phyloP scores from a whole-genome alignment of 345 rosid genomes.

The Dipteronia dyeriana region DNA sequence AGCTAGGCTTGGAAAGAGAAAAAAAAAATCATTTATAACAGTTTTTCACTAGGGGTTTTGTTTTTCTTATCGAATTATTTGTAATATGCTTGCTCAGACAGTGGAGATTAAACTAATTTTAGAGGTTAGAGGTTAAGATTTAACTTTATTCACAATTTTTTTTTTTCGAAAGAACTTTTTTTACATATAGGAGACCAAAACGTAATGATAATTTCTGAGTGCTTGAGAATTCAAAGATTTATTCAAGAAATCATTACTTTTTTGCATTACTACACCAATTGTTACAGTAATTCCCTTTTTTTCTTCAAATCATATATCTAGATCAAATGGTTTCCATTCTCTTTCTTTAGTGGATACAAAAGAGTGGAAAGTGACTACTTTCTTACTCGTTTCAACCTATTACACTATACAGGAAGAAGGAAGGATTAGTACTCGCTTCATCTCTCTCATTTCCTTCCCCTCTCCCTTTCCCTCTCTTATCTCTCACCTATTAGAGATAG shows the following conservation, averaged over 20 bases:
- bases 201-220: not conserved
- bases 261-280: not conserved
- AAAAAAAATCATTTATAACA: not conserved
- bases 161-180: too few species aligned
- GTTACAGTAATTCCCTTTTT: not conserved
- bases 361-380: not conserved
- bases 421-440: not conserved
- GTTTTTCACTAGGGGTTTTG: not conserved
- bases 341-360: not conserved
- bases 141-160: too few species aligned
- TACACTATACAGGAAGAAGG: not conserved
- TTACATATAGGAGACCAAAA: not conserved
- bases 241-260: not conserved
- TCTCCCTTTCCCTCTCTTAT: not conserved
- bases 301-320: not conserved
- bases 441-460: not conserved
- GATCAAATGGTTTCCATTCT: conserved; percentile 1
- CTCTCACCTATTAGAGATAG: not conserved
- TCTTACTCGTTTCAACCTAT: not conserved
- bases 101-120: not conserved
- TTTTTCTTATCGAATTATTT: not conserved
- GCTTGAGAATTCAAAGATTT: not conserved
- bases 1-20: not conserved
- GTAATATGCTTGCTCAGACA: not conserved
- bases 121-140: not conserved